These are phyloP conservation scores for Lactarius tabidus DNA, from an alignment of 768 basidiomycete genomes.

Conservation along the genomic window DNA sequence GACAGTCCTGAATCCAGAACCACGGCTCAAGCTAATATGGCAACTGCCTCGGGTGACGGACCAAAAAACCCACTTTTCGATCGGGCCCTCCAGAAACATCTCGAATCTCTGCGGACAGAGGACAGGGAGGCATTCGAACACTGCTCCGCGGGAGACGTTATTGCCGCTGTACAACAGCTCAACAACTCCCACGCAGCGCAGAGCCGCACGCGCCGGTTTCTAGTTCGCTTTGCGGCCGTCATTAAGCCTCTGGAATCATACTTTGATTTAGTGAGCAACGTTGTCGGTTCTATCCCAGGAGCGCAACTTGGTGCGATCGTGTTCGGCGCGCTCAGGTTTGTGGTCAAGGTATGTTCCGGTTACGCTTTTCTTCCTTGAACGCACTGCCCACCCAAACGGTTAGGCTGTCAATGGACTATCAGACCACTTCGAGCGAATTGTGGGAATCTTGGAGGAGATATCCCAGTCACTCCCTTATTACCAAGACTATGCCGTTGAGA, in stretches of 20 bases:
- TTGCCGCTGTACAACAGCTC: not conserved
- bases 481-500: slow-evolving; percentile 10
- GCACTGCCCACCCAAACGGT: not conserved
- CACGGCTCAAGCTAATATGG: not conserved
- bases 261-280: slow-evolving; percentile 3
- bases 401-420: slow-evolving; percentile 1
- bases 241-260: slow-evolving; percentile 6
- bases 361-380: not conserved
- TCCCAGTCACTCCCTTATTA: slow-evolving; percentile 5
- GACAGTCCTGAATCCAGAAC: too few relatives aligned
- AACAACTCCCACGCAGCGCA: not conserved
- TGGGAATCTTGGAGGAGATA: slow-evolving; percentile 9
- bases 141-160: not conserved
- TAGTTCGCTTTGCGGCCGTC: not conserved
- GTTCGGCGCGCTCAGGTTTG: slow-evolving; percentile 12
- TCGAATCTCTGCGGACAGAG: not conserved
- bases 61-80: slow-evolving; percentile 4
- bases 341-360: not conserved
- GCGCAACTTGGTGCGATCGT: slow-evolving; percentile 7
- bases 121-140: slow-evolving; percentile 2
- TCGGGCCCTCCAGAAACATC: slow-evolving; percentile 12
- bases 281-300: not conserved
- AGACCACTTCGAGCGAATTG: slow-evolving; percentile 8
- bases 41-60: not conserved
- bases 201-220: not conserved